Percentiles rank a stretch among this genome's conserved stretches.
These are phyloP conservation scores for Phalaenopsis equestris DNA, from an alignment of 106 monocot species.

Conservation along the genomic window DNA sequence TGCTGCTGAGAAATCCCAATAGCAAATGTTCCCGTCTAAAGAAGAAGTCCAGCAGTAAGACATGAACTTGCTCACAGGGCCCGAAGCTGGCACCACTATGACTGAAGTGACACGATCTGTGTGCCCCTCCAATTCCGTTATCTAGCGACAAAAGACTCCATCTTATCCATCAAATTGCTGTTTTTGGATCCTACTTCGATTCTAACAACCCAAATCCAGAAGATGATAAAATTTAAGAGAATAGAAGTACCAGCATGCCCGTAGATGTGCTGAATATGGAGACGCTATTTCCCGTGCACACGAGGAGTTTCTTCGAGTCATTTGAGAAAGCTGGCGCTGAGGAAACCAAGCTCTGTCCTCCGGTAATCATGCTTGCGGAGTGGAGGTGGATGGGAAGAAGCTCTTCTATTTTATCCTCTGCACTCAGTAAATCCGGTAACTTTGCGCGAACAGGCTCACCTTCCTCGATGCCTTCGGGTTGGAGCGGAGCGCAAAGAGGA, in stretches of 20 bases:
- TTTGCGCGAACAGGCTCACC: too few species aligned
- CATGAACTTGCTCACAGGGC: constrained; percentile 26
- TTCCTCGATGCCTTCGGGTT: too few species aligned
- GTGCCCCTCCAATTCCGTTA: constrained; percentile 59
- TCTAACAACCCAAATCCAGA: not conserved
- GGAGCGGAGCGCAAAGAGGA: too few species aligned
- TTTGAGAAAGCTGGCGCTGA: constrained; percentile 72
- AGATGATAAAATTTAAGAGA: not conserved
- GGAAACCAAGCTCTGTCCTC: constrained; percentile 73
- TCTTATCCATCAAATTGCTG: constrained; percentile 2
- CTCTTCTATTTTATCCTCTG: not conserved
- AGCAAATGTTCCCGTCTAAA: constrained; percentile 47
- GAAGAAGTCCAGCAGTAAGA: constrained; percentile 69
- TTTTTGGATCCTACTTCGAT: not conserved
- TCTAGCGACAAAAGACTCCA: constrained; percentile 18
- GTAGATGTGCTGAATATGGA: constrained; percentile 85
- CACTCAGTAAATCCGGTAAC: not conserved
- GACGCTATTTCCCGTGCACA: constrained; percentile 74
- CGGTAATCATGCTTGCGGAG: constrained; percentile 42
- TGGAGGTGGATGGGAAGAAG: not conserved
- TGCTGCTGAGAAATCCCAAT: constrained; percentile 51
- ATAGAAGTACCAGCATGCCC: constrained; percentile 54
- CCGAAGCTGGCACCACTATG: constrained; percentile 37
- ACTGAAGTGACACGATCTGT: constrained; percentile 44
- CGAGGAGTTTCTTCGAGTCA: constrained; percentile 66